These are phyloP conservation scores for Porpolomopsis calyptriformis DNA, from an alignment of 768 basidiomycete genomes.

Conservation along the genomic window DNA sequence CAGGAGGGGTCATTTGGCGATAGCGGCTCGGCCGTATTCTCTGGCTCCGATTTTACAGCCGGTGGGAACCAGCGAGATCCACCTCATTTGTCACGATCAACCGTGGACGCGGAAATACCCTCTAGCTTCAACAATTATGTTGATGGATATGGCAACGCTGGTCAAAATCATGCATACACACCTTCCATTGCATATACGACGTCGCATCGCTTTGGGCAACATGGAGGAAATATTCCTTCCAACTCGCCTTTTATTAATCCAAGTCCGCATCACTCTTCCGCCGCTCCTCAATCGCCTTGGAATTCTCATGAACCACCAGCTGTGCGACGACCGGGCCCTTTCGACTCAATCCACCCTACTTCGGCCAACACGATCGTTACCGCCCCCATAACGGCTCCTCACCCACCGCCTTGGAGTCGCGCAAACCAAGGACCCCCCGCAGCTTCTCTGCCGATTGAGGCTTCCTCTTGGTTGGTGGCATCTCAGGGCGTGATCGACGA, in stretches of 20 bases:
- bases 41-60: slow-evolving; percentile 3
- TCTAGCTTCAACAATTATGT: not conserved
- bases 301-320: slow-evolving; percentile 19
- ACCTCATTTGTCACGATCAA: not conserved
- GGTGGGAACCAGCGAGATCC: not conserved
- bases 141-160: not conserved
- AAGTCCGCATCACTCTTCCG: slow-evolving; percentile 11
- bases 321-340: slow-evolving; percentile 28
- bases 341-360: slow-evolving; percentile 35
- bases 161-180: slow-evolving; percentile 2
- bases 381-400: slow-evolving; percentile 15
- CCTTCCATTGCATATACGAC: slow-evolving; percentile 1
- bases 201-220: slow-evolving; percentile 1
- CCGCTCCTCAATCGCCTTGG: slow-evolving; percentile 28
- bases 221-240: slow-evolving; percentile 3
- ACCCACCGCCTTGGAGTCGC: slow-evolving; percentile 30
- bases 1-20: slow-evolving; percentile 7
- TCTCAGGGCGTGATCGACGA: slow-evolving; percentile 37
- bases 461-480: slow-evolving; percentile 47
- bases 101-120: not conserved
- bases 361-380: slow-evolving; percentile 24
- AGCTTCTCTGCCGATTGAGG: slow-evolving; percentile 25
- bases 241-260: slow-evolving; percentile 9
- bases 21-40: not conserved
- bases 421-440: slow-evolving; percentile 18